Percentiles rank a stretch among this genome's conserved stretches.
These are phyloP conservation scores for Flaveria ramosissima DNA, from an alignment of 129 eudicot genomes.

Conservation along the genomic window DNA sequence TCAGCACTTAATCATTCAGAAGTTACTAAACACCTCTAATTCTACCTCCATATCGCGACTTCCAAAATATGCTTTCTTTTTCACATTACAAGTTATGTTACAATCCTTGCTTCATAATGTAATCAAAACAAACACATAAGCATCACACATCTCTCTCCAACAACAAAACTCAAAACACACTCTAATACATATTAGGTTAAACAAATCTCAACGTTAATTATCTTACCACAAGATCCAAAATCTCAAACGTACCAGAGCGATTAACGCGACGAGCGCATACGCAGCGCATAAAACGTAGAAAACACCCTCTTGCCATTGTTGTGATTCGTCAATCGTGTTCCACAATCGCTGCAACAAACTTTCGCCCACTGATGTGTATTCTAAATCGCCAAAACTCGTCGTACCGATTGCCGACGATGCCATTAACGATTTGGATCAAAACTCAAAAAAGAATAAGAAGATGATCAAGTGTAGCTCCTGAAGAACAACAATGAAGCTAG, in stretches of 20 bases:
- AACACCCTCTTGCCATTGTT: slow-evolving; percentile 39
- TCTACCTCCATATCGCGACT: too few species aligned
- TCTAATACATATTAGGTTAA: not conserved
- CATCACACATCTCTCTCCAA: too few species aligned
- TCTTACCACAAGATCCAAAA: not conserved
- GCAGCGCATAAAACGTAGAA: slow-evolving; percentile 55
- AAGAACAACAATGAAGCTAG: slow-evolving; percentile 13
- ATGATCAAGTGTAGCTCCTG: not conserved
- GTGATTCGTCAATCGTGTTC: slow-evolving; percentile 40
- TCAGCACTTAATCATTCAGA: too few species aligned
- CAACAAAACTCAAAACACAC: not conserved
- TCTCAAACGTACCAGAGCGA: slow-evolving; percentile 49
- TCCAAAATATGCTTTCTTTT: too few species aligned
- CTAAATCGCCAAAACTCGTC: slow-evolving; percentile 19
- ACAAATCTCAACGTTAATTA: not conserved
- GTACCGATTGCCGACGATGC: not conserved
- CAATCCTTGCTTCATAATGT: too few species aligned
- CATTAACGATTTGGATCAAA: slow-evolving; percentile 14
- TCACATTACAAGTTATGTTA: too few species aligned
- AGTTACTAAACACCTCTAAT: too few species aligned
- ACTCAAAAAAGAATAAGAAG: slow-evolving; percentile 19
- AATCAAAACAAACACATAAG: too few species aligned
- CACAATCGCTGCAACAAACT: slow-evolving; percentile 29
- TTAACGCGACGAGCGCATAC: slow-evolving; percentile 50
- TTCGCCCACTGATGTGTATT: slow-evolving; percentile 6